These are phyloP conservation scores for Suhomyces vadensis DNA, from an alignment of 805 yeast genomes.

Conservation along the genomic window DNA sequence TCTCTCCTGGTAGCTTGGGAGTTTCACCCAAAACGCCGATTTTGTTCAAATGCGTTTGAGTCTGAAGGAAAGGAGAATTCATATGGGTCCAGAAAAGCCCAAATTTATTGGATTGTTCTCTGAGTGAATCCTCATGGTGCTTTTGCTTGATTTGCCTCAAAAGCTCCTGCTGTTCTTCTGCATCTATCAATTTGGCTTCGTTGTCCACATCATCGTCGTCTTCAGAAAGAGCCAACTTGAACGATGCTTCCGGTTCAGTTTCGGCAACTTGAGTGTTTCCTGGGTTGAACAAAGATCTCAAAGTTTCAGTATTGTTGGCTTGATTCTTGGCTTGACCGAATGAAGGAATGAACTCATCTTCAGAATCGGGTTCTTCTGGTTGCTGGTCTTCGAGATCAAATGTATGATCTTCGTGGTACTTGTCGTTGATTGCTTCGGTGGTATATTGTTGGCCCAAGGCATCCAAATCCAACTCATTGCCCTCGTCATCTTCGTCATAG, in stretches of 20 bases:
- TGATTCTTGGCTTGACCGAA: conserved; percentile 38
- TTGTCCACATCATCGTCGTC: conserved; percentile 51
- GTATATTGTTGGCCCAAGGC: conserved; percentile 12
- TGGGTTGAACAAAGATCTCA: conserved; percentile 61
- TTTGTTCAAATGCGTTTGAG: conserved; percentile 79
- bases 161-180: conserved; percentile 26
- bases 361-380: conserved; percentile 15
- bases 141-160: conserved; percentile 33
- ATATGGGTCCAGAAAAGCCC: conserved; percentile 80
- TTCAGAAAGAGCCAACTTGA: conserved; percentile 42
- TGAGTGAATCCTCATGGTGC: conserved; percentile 27
- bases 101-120: conserved; percentile 23
- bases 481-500: conserved; percentile 42
- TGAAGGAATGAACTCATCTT: conserved; percentile 55
- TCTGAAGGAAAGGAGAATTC: conserved; percentile 81
- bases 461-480: conserved; percentile 40
- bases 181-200: conserved; percentile 22
- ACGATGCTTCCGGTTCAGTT: conserved; percentile 14
- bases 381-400: conserved; percentile 8
- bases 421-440: conserved; percentile 32
- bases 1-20: conserved; percentile 39
- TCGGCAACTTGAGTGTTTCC: conserved; percentile 8
- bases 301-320: conserved; percentile 55
- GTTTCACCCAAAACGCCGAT: conserved; percentile 39
- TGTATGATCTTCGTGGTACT: conserved; percentile 25